A percentile compares a stretch with the other conserved stretches of the same genome.
phyloP scores from a whole-genome alignment of 2,329 filamentous ascomycete species.

The Didymella exigua region DNA sequence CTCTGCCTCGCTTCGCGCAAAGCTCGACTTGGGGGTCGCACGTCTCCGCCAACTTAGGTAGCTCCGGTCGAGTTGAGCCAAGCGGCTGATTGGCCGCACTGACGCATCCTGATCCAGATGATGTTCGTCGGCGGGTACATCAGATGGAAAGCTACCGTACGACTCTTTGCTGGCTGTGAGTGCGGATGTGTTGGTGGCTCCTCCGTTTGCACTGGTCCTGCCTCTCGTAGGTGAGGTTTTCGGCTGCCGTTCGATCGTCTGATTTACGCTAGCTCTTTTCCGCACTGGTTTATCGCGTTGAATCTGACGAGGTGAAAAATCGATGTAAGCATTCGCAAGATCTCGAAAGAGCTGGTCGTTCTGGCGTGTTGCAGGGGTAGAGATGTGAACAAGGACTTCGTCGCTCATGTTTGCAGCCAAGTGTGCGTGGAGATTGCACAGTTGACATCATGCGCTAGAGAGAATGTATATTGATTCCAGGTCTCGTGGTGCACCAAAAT shows the following conservation, averaged over 20 bases:
- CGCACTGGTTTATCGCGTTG: not conserved
- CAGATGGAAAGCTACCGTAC: constrained; percentile 44
- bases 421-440: constrained; percentile 5
- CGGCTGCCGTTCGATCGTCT: not conserved
- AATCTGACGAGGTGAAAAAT: constrained; percentile 36
- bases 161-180: constrained; percentile 34
- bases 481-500: not conserved
- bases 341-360: constrained; percentile 51
- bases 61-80: constrained; percentile 36
- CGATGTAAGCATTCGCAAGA: constrained; percentile 50
- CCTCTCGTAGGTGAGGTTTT: not conserved
- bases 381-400: constrained; percentile 55
- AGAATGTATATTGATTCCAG: not conserved
- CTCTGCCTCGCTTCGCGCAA: not conserved
- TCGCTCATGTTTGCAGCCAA: constrained; percentile 35
- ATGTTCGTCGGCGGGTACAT: constrained; percentile 19
- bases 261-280: not conserved
- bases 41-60: constrained; percentile 32
- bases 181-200: constrained; percentile 3
- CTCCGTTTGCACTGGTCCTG: not conserved
- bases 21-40: constrained; percentile 16
- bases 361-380: constrained; percentile 49
- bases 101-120: constrained; percentile 10
- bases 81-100: constrained; percentile 23
- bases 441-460: constrained; percentile 14